Evolutionary conservation across 768 basidiomycete genomes (phyloP).

Genomic region (Suillus spraguei): DNA sequence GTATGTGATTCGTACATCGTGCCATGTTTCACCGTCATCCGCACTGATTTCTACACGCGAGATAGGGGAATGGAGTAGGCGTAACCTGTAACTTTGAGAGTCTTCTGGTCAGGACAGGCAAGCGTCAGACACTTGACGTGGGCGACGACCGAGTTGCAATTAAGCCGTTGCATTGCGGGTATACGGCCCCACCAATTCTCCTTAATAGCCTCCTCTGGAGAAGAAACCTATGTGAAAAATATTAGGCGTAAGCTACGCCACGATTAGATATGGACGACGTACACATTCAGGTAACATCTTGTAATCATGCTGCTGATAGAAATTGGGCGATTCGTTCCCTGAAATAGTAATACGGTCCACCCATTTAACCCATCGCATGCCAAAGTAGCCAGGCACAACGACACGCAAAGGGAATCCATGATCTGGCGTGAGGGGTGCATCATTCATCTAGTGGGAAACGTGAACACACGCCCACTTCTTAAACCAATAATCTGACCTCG

Average conservation of each 20-base stretch:
- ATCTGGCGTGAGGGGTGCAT: slow-evolving; percentile 54
- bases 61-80: slow-evolving; percentile 55
- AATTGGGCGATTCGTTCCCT: slow-evolving; percentile 58
- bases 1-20: slow-evolving; percentile 52
- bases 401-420: slow-evolving; percentile 71
- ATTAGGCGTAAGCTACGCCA: slow-evolving; percentile 1
- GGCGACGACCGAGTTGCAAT: slow-evolving; percentile 65
- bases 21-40: slow-evolving; percentile 57
- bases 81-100: slow-evolving; percentile 51
- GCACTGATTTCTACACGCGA: slow-evolving; percentile 50
- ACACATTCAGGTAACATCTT: slow-evolving; percentile 60
- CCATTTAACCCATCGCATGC: slow-evolving; percentile 81
- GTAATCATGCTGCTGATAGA: slow-evolving; percentile 75
- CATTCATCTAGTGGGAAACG: slow-evolving; percentile 56
- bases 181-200: slow-evolving; percentile 52
- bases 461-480: slow-evolving; percentile 1
- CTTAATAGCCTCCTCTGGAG: slow-evolving; percentile 25
- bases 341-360: slow-evolving; percentile 61
- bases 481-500: slow-evolving; percentile 41
- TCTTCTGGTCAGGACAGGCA: slow-evolving; percentile 24
- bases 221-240: slow-evolving; percentile 23
- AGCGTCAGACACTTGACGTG: slow-evolving; percentile 14
- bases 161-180: slow-evolving; percentile 58
- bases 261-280: neutral
- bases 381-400: slow-evolving; percentile 66